Evolutionary conservation across 176 grass and related monocot genomes (phyloP).

Genomic region (Rhynchospora tenuis): DNA sequence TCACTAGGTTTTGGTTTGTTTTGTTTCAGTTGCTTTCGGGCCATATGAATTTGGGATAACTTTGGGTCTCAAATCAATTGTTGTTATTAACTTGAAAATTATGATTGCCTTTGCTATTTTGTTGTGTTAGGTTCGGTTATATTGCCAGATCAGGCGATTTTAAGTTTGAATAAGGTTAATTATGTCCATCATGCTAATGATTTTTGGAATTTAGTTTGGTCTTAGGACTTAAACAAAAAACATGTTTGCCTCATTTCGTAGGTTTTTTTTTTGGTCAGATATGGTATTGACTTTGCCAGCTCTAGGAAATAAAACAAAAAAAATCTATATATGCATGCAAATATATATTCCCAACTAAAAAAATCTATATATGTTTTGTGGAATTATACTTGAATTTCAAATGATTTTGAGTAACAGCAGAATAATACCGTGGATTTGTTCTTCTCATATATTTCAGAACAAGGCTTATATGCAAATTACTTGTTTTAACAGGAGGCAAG

Average conservation of each 20-base stretch:
- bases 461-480: background rate
- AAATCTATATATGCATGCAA: background rate
- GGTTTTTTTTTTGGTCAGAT: too few relatives aligned
- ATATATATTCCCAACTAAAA: background rate
- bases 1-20: background rate
- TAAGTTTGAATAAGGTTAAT: background rate
- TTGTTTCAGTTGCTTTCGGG: background rate
- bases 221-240: background rate
- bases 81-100: background rate
- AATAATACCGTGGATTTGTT: background rate
- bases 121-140: background rate
- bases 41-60: background rate
- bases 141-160: background rate
- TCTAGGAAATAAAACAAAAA: background rate
- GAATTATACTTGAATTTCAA: background rate
- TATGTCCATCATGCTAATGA: background rate
- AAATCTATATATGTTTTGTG: background rate
- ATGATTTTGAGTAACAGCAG: background rate
- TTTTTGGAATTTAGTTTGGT: background rate
- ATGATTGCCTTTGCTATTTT: background rate
- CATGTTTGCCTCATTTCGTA: background rate
- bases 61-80: background rate
- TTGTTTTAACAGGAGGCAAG: conserved; percentile 46
- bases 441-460: background rate
- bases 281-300: background rate